Evolutionary conservation across 208 protist genomes (phyloP), one percentile per base, ranked within the genome.

Genomic region (Acanthamoeba castellanii): DNA sequence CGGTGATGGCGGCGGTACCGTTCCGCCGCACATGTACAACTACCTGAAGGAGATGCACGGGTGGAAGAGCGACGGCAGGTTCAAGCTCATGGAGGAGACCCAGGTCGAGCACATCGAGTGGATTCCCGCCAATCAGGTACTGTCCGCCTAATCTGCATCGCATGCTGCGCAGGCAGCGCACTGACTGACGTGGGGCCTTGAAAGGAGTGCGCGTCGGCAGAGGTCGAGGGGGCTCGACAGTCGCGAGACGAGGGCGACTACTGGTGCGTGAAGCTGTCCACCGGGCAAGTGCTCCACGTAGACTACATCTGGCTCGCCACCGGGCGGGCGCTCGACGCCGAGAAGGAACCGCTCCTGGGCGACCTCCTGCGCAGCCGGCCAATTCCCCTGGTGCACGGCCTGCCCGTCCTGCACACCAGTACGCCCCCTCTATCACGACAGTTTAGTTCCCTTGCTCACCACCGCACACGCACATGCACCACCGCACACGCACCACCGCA

Each of bases 271-370:
- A 82, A 82, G 37, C 72, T 82, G 32, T 82, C 72, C 72, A 82
- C 18, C 6, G 82, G 34, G 55, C 45, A 68, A 11, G 55, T 45
- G 27, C 7, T 89, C 37, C 50, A 89, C 18, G 82, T 89, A 5
- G 82, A 89, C 55, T 64, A 89, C 50, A 66, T 89, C 55, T 89
- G 82, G 82, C 55, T 89, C 22, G 82, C 82, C 50, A 89, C 82
- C 42, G 82, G 82, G 30, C 9, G 82, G 72, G 37, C 34, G n/a
- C 34, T 50, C 37, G 37, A 82, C n/a, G 72, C 72, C 72, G 72
- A 82, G 32, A 82, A 37, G 72, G 72, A 82, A 16, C 72, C 72
- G 37, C 72, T 82, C 8, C 30, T 82, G 27, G 20, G 14, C 3
- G 72, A 82, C 16, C 72, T 82, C 16, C 72, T 82, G 30, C 32